phyloP scores from a whole-genome alignment of 257 asterid species.

The Solanum microdontum region DNA sequence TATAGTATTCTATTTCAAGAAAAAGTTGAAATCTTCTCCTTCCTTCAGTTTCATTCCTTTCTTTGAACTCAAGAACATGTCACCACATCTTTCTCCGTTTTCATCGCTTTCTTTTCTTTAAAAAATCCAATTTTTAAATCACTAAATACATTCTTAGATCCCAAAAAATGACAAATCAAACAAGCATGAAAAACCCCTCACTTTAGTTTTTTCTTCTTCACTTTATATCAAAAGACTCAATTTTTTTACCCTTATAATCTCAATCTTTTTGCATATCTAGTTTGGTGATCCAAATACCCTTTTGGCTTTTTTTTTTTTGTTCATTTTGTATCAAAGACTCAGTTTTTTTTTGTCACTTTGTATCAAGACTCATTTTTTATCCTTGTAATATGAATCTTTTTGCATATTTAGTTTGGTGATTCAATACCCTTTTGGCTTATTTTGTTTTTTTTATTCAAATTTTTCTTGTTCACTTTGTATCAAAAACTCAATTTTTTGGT shows the following conservation, averaged over 20 bases:
- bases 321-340: not conserved
- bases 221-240: conserved; percentile 1
- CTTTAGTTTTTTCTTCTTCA: not conserved
- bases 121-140: not conserved
- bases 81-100: conserved; percentile 20
- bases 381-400: not conserved
- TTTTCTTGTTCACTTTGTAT: not conserved
- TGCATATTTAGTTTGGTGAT: not conserved
- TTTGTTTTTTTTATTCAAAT: not conserved
- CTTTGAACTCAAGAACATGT: conserved; percentile 21
- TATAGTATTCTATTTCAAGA: not conserved
- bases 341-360: not conserved
- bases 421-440: not conserved
- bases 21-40: not conserved
- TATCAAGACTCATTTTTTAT: not conserved
- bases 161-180: not conserved
- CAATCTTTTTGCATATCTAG: not conserved
- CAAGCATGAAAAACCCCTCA: not conserved
- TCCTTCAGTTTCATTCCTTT: conserved; percentile 10
- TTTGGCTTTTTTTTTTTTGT: not conserved
- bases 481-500: no score
- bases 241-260: not conserved
- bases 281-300: not conserved
- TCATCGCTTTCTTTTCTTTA: not conserved
- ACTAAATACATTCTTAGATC: not conserved